Base-by-base conservation (phyloP, 1,284 basidiomycete species). In the Phlebopus sp. region DNA sequence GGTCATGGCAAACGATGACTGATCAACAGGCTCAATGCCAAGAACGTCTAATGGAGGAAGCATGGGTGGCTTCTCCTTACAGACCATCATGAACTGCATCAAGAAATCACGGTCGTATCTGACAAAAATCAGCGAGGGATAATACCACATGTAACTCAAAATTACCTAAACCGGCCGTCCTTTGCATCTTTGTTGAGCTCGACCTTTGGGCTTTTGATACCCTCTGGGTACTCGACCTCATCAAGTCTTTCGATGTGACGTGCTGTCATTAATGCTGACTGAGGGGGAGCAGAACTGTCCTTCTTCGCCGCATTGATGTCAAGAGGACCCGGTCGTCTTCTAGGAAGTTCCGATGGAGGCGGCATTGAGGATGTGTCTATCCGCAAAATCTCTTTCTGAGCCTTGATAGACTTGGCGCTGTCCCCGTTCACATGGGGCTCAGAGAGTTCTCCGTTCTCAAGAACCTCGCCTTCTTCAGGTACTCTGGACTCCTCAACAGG, bases 51-150 rank as follows among this genome's bases (percentile, higher is more conserved):
- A 79, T 53, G 91, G 82, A 30, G 95, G 93, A 21, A 98, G 82
- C 47, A 82, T 80, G 49, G 89, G 90, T 1, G 97, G 96, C 71
- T 94, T 96, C 70, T 97, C 95, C 69, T 86, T 91, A 77, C 94
- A 99, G 48, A 97, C 75, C 34, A 75, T 74, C 92, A 97, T 97
- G 75, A 99, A 99, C 66, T 99, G 97, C 55, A 99, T 72, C 27
- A 99, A 78, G 82, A 99, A 99, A 37, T 96, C 92, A 42, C 96
- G 92, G 69, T 98, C 94, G 69, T 99, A 99, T 59, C 95, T 90
- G 37, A 8, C 47, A 19, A 25, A 30, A 19, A 32, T 8, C 19
- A 34, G 18, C 23, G 5, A 19, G n/a, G 21, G 14, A 38, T 21
- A 21, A 15, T 5, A n/a, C 10, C 27, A 3, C 25, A 30, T 37